A percentile compares a stretch with the other conserved stretches of the same genome.
Evolutionary conservation across 2,329 filamentous ascomycete genomes (phyloP).

Genomic region (Grosmannia clavigera): DNA sequence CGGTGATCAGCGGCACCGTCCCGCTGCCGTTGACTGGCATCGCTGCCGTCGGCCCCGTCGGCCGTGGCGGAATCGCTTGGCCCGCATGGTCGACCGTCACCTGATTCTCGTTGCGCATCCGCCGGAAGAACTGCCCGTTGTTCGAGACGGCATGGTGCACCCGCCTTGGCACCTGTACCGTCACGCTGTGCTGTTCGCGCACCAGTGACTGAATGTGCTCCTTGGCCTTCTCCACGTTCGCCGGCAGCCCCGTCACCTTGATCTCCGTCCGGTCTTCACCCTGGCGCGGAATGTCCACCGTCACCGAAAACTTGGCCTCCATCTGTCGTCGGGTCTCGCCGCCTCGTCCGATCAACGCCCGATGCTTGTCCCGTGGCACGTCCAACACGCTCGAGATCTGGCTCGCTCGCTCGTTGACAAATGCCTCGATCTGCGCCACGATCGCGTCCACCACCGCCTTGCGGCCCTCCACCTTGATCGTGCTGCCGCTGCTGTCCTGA

Average conservation of each 20-base stretch:
- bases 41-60: slow-evolving; percentile 30
- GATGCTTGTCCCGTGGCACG: slow-evolving; percentile 80
- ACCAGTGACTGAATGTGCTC: slow-evolving; percentile 66
- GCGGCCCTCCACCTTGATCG: slow-evolving; percentile 80
- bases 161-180: slow-evolving; percentile 67
- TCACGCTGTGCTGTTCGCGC: slow-evolving; percentile 81
- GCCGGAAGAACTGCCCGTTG: slow-evolving; percentile 88
- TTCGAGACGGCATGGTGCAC: slow-evolving; percentile 78
- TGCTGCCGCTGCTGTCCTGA: slow-evolving; percentile 67
- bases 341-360: slow-evolving; percentile 79
- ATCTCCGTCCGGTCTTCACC: slow-evolving; percentile 73
- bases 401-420: slow-evolving; percentile 72
- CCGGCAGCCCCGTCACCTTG: slow-evolving; percentile 69
- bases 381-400: slow-evolving; percentile 70
- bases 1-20: slow-evolving; percentile 81
- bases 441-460: slow-evolving; percentile 81
- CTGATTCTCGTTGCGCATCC: slow-evolving; percentile 70
- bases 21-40: slow-evolving; percentile 49
- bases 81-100: slow-evolving; percentile 89
- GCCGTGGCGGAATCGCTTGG: slow-evolving; percentile 60
- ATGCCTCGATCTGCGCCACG: slow-evolving; percentile 63
- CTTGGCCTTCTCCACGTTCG: slow-evolving; percentile 74
- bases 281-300: slow-evolving; percentile 83
- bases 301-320: slow-evolving; percentile 75
- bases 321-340: slow-evolving; percentile 77